Base-by-base conservation (phyloP, 176 grass and related monocot species). In the Oryza glumipatula region DNA sequence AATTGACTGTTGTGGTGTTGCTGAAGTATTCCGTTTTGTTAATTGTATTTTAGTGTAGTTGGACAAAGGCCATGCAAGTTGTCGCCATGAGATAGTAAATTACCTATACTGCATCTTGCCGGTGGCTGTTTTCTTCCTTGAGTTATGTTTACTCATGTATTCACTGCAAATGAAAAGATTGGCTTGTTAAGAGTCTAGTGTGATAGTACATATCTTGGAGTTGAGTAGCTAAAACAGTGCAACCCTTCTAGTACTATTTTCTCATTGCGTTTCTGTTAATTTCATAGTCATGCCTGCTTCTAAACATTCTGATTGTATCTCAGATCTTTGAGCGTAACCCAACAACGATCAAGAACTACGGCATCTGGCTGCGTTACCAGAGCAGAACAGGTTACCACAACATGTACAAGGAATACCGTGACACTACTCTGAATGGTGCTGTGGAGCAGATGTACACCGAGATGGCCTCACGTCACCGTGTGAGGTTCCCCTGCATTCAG, bases 321-420 rank as follows among this genome's bases (percentile, higher is more conserved):
- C 83, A 96, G 96, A 99, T 96, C 44, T 96, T 96, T n/a, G 93
- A 96, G 86, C 80, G 84, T 30, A 92, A 96, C 74, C 90, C 96
- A 0, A 99, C 96, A 38, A 95, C 88, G 2, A 95, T 99, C 23
- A 99, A 99, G 89, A 99, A 96, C 79, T 96, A 89, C 23, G 96
- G 91, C 48, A 96, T 99, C 79, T 96, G 96, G 96, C 75, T 99
- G 17, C 63, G 91, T 2, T 99, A 99, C 78, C 96, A 99, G 87
- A 94, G 93, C 81, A 86, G 93, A 45, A 99, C 93, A 0, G 96
- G 96, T 6, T 99, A 99, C 72, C 96, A 99, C 61, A 94, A 99
- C 83, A 96, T 99, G 96, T 96, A 99, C 86, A 99, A 96, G 91
- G 96, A 99, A 58, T 96, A 80, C 84, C 93, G 90, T 22, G 93